Evolutionary conservation across 208 protist genomes (phyloP).

Genomic region (Trypanosoma rangeli): DNA sequence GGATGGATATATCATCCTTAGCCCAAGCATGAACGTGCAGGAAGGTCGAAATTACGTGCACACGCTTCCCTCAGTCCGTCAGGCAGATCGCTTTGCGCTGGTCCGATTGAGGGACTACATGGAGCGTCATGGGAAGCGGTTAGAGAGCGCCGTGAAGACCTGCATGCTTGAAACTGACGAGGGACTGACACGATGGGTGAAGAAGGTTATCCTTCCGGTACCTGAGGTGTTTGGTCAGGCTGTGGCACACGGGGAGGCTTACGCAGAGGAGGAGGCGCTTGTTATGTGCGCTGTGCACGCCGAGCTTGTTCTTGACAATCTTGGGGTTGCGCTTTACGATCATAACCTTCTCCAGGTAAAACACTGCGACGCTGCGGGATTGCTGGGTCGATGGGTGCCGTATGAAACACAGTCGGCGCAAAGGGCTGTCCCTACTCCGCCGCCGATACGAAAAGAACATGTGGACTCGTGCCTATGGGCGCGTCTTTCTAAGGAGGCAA

Average conservation of each 20-base stretch:
- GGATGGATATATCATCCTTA: conserved; percentile 68
- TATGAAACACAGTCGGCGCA: conserved; percentile 8
- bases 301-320: conserved; percentile 76
- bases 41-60: conserved; percentile 67
- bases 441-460: conserved; percentile 75
- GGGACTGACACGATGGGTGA: conserved; percentile 27
- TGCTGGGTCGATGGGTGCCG: conserved; percentile 77
- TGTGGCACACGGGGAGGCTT: conserved; percentile 76
- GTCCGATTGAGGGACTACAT: conserved; percentile 77
- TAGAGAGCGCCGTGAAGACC: conserved; percentile 32
- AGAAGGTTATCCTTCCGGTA: conserved; percentile 37
- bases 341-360: conserved; percentile 61
- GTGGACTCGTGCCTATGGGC: conserved; percentile 54
- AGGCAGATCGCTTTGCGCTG: conserved; percentile 47
- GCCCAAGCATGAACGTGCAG: conserved; percentile 29
- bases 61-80: conserved; percentile 72
- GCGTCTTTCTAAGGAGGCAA: conserved; percentile 29
- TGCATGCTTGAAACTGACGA: conserved; percentile 21
- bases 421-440: conserved; percentile 35
- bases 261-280: conserved; percentile 55
- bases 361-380: conserved; percentile 67
- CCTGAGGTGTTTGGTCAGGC: conserved; percentile 16
- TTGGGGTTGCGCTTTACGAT: conserved; percentile 77
- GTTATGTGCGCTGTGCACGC: conserved; percentile 82
- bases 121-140: conserved; percentile 80